Conservation (phyloP, 1,284 basidiomycete species). For the Moniliella sp. region DNA sequence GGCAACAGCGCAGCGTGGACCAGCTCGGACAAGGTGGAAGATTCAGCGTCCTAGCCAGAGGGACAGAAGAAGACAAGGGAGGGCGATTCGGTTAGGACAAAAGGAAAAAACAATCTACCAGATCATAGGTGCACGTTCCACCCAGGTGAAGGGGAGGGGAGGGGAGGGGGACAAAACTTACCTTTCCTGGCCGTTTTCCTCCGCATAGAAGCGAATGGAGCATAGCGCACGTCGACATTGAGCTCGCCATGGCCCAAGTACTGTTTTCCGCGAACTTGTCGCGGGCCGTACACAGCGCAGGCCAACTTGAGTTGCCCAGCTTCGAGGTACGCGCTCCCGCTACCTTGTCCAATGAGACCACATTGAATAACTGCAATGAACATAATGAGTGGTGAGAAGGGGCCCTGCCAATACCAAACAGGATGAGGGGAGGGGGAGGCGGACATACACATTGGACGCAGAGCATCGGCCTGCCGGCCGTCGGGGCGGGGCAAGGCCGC, state of each 20-base stretch:
- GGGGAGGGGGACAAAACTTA: too few species aligned
- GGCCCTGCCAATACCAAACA: not conserved
- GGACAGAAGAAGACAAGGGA: too few species aligned
- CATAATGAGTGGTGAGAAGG: not conserved
- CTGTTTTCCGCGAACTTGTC: constrained; percentile 2
- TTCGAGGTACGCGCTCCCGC: constrained; percentile 2
- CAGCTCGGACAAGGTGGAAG: constrained; percentile 55
- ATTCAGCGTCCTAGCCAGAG: constrained; percentile 80
- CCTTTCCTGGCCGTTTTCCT: constrained; percentile 65
- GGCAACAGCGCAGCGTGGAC: constrained; percentile 70
- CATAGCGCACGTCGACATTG: constrained; percentile 86
- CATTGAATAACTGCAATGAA: constrained; percentile 1
- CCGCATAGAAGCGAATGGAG: constrained; percentile 62
- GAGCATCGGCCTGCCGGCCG: not conserved
- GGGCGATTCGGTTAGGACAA: too few species aligned
- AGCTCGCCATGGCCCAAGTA: constrained; percentile 37
- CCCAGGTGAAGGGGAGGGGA: too few species aligned
- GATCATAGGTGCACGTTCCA: too few species aligned
- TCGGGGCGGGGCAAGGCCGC: too few species aligned
- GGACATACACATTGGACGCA: not conserved
- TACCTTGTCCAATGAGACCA: constrained; percentile 1
- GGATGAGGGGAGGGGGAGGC: not conserved
- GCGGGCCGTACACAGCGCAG: constrained; percentile 1
- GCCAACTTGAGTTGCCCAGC: constrained; percentile 1
- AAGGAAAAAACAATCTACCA: too few species aligned